A percentile compares a stretch with the other conserved stretches of the same genome.
phyloP scores from a whole-genome alignment of 805 yeast genomes.

The Debaryomyces castellii region DNA sequence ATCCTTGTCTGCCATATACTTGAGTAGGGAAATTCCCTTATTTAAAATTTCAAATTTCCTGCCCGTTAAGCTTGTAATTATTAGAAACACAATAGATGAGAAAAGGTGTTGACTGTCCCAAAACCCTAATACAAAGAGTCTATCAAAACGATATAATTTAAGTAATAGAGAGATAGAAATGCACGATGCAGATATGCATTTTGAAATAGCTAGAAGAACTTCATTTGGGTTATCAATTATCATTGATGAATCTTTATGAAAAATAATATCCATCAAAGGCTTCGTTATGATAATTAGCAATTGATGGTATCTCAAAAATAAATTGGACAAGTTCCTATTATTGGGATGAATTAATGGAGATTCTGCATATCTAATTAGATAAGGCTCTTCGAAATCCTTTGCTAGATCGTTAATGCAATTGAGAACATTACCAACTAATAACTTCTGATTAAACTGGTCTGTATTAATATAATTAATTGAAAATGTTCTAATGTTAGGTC shows the following conservation, averaged over 20 bases:
- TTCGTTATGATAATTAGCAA: constrained; percentile 30
- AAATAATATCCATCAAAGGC: constrained; percentile 34
- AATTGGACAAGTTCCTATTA: constrained; percentile 31
- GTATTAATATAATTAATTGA: constrained; percentile 41
- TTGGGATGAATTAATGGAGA: constrained; percentile 17
- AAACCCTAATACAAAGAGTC: constrained; percentile 34
- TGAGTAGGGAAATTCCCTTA: constrained; percentile 30
- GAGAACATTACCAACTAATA: constrained; percentile 30
- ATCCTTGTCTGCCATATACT: constrained; percentile 31
- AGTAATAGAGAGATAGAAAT: constrained; percentile 28
- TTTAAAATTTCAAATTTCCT: constrained; percentile 15
- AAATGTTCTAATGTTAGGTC: constrained; percentile 40
- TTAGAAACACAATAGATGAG: constrained; percentile 27
- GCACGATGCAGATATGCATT: constrained; percentile 28
- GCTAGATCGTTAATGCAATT: constrained; percentile 27
- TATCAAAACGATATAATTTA: constrained; percentile 25
- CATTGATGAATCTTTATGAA: constrained; percentile 19
- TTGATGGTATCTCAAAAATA: constrained; percentile 36
- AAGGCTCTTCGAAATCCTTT: constrained; percentile 31
- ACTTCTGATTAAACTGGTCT: constrained; percentile 35
- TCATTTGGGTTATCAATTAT: constrained; percentile 21
- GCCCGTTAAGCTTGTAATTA: constrained; percentile 25
- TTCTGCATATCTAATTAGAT: constrained; percentile 20
- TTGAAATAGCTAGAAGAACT: constrained; percentile 26
- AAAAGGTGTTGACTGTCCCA: constrained; percentile 43